phyloP scores from a whole-genome alignment of 805 yeast species.

The Candida taoyuanica region DNA sequence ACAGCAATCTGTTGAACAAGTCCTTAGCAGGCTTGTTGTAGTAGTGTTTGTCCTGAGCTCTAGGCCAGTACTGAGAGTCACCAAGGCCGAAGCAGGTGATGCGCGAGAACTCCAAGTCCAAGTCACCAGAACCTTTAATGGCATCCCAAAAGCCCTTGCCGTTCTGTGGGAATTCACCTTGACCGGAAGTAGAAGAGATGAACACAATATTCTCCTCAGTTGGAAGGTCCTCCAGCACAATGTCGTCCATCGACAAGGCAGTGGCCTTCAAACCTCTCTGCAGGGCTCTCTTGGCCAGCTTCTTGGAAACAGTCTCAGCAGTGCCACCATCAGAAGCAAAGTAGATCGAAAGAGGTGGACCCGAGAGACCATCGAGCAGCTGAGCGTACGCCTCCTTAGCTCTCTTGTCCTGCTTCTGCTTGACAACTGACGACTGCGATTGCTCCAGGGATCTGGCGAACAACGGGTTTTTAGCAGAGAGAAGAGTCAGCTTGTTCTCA shows the following conservation, averaged over 20 bases:
- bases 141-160: slow-evolving; percentile 71
- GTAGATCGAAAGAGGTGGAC: slow-evolving; percentile 74
- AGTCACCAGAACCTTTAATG: slow-evolving; percentile 55
- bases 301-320: slow-evolving; percentile 74
- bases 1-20: slow-evolving; percentile 54
- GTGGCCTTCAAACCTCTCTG: slow-evolving; percentile 48
- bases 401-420: slow-evolving; percentile 52
- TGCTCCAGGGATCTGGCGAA: slow-evolving; percentile 68
- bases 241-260: slow-evolving; percentile 56
- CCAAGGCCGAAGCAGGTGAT: slow-evolving; percentile 86
- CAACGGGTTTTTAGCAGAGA: slow-evolving; percentile 66
- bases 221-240: slow-evolving; percentile 49
- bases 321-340: slow-evolving; percentile 94
- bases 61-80: slow-evolving; percentile 95
- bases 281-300: slow-evolving; percentile 52
- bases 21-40: slow-evolving; percentile 89
- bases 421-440: slow-evolving; percentile 57
- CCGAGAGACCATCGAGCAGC: slow-evolving; percentile 80
- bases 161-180: slow-evolving; percentile 87
- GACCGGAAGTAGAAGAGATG: slow-evolving; percentile 88
- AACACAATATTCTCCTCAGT: slow-evolving; percentile 48
- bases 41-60: slow-evolving; percentile 90
- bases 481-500: slow-evolving; percentile 79
- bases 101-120: slow-evolving; percentile 67
- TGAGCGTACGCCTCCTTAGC: slow-evolving; percentile 76